A percentile compares a stretch with the other conserved stretches of the same genome.
These are phyloP conservation scores for Calonectria leucothoes DNA, from an alignment of 2,329 filamentous ascomycete species.

Conservation along the genomic window DNA sequence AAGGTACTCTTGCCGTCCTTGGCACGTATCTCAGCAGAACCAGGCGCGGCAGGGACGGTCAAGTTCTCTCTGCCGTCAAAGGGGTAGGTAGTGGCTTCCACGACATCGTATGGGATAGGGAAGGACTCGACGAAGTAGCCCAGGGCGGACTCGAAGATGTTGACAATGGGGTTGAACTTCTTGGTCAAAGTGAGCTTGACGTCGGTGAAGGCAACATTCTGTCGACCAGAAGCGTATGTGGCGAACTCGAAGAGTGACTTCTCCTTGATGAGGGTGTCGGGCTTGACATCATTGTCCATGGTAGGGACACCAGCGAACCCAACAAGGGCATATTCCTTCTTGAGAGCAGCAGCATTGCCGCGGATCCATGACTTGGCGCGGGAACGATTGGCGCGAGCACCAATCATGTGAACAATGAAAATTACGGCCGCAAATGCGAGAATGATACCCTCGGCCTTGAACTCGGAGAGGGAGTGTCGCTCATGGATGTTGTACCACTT, in stretches of 20 bases:
- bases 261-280: slow-evolving; percentile 76
- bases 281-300: slow-evolving; percentile 55
- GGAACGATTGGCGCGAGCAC: slow-evolving; percentile 80
- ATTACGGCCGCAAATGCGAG: slow-evolving; percentile 80
- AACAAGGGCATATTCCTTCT: slow-evolving; percentile 86
- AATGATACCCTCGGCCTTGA: slow-evolving; percentile 87
- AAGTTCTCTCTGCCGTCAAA: slow-evolving; percentile 93
- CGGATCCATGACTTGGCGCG: slow-evolving; percentile 85
- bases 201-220: slow-evolving; percentile 93
- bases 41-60: slow-evolving; percentile 75
- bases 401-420: slow-evolving; percentile 83
- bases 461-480: slow-evolving; percentile 85
- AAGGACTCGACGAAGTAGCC: slow-evolving; percentile 86
- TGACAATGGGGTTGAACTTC: slow-evolving; percentile 82
- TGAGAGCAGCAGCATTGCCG: slow-evolving; percentile 77
- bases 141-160: slow-evolving; percentile 71
- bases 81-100: slow-evolving; percentile 84
- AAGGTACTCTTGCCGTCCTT: slow-evolving; percentile 75
- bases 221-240: slow-evolving; percentile 89
- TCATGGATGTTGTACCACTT: slow-evolving; percentile 99
- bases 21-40: slow-evolving; percentile 64
- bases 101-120: slow-evolving; percentile 73
- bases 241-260: slow-evolving; percentile 88
- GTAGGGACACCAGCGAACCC: slow-evolving; percentile 76
- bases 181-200: slow-evolving; percentile 84